Conservation (phyloP, 1,284 basidiomycete genomes). For the Cystobasidium sp. region DNA sequence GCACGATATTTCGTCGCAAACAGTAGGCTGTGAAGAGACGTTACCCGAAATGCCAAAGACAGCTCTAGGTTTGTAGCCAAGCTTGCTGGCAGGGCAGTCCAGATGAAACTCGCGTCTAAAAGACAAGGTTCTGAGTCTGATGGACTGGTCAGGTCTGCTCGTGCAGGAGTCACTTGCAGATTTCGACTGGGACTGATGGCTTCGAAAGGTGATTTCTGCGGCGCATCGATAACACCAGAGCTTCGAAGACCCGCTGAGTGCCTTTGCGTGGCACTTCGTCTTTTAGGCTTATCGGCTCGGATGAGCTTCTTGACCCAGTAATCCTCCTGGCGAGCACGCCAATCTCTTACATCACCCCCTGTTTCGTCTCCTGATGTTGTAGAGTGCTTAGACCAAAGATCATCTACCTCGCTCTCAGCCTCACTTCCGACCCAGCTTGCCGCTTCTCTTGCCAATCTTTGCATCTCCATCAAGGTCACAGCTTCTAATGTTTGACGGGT, state of each 20-base stretch:
- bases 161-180: too few relatives aligned
- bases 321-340: conserved; percentile 19
- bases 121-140: too few relatives aligned
- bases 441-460: conserved; percentile 40
- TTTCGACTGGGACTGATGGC: too few relatives aligned
- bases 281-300: not conserved
- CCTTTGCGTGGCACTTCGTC: not conserved
- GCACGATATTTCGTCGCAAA: not conserved
- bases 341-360: not conserved
- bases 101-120: not conserved
- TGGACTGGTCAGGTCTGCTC: too few relatives aligned
- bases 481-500: conserved; percentile 33
- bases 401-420: conserved; percentile 29
- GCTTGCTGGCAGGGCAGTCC: not conserved
- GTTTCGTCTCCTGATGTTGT: conserved; percentile 15
- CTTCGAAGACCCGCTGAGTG: too few relatives aligned
- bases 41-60: not conserved
- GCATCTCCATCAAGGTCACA: conserved; percentile 45
- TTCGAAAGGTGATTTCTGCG: too few relatives aligned
- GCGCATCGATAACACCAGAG: too few relatives aligned
- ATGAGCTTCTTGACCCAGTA: conserved; percentile 25
- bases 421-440: conserved; percentile 12
- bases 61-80: not conserved
- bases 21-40: not conserved
- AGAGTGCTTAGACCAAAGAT: conserved; percentile 24